Evolutionary conservation across 257 asterid genomes (phyloP).

Genomic region (Solanum habrochaites): DNA sequence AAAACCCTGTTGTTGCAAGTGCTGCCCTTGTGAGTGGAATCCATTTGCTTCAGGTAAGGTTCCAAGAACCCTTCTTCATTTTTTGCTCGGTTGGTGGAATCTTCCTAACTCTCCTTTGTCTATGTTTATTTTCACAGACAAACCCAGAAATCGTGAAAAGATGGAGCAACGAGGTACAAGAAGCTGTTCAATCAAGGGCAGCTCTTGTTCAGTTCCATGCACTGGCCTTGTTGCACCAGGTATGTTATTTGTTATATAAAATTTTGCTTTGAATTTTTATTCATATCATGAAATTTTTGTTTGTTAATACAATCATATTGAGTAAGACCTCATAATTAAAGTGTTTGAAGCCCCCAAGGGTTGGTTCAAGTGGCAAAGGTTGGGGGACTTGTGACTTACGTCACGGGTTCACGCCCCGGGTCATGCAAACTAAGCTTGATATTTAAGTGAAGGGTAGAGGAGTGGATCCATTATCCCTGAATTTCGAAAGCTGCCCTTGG

Average conservation of each 20-base stretch:
- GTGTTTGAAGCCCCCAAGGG: neutral
- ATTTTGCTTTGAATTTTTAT: neutral
- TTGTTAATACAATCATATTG: neutral
- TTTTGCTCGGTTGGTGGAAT: slow-evolving; percentile 1
- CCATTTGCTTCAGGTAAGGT: slow-evolving; percentile 75
- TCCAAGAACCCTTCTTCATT: neutral
- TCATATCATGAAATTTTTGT: neutral
- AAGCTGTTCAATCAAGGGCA: slow-evolving; percentile 91
- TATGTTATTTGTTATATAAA: slow-evolving; percentile 4
- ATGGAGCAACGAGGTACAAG: slow-evolving; percentile 98
- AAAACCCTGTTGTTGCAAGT: slow-evolving; percentile 91
- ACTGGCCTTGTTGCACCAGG: slow-evolving; percentile 90
- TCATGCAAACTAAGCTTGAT: neutral
- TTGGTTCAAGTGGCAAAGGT: neutral
- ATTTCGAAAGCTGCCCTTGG: neutral
- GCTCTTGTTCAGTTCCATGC: slow-evolving; percentile 97
- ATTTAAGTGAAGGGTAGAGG: neutral
- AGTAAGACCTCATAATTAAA: neutral
- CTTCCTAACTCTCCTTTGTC: neutral
- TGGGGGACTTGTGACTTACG: neutral
- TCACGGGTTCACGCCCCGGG: neutral
- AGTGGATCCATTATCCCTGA: neutral
- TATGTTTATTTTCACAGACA: slow-evolving; percentile 36
- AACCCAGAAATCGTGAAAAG: slow-evolving; percentile 88
- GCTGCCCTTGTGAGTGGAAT: slow-evolving; percentile 96